A percentile compares a stretch with the other conserved stretches of the same genome.
Conservation (phyloP, 2,329 filamentous ascomycete genomes). For the Exophiala bonariae region DNA sequence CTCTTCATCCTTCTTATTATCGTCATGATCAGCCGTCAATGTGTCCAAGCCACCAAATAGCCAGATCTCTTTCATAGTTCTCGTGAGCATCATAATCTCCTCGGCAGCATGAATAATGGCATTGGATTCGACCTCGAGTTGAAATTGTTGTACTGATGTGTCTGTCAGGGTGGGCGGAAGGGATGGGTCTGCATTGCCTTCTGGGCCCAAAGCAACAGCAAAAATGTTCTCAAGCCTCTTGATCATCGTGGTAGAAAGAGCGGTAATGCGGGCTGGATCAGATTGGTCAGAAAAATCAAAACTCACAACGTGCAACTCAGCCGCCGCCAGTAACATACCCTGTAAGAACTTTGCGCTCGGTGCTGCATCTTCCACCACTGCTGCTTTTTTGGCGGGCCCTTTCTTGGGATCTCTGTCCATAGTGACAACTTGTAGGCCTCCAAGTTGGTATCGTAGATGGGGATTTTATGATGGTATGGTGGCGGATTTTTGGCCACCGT, state of each 20-base stretch:
- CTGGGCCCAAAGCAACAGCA: slow-evolving; percentile 16
- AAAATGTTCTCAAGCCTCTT: slow-evolving; percentile 26
- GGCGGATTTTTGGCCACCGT: too few relatives aligned
- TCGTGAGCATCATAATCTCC: slow-evolving; percentile 60
- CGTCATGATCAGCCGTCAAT: slow-evolving; percentile 41
- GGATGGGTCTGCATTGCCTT: slow-evolving; percentile 3
- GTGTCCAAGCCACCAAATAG: slow-evolving; percentile 65
- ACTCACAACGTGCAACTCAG: not conserved
- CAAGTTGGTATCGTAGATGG: too few relatives aligned
- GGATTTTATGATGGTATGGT: too few relatives aligned
- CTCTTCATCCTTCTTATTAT: slow-evolving; percentile 41
- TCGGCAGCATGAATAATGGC: slow-evolving; percentile 62
- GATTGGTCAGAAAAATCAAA: not conserved
- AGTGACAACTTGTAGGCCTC: too few relatives aligned
- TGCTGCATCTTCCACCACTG: slow-evolving; percentile 11
- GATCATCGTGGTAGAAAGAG: slow-evolving; percentile 24
- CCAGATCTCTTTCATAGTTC: slow-evolving; percentile 67
- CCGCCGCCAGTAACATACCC: slow-evolving; percentile 11
- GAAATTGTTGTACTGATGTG: slow-evolving; percentile 58
- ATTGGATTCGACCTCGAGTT: slow-evolving; percentile 53
- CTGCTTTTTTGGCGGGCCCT: not conserved
- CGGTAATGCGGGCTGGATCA: slow-evolving; percentile 21
- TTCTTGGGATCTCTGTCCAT: too few relatives aligned
- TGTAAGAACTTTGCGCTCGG: slow-evolving; percentile 23
- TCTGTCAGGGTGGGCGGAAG: slow-evolving; percentile 40